phyloP scores from a whole-genome alignment of 1,284 basidiomycete species.

The Cerioporus squamosus region DNA sequence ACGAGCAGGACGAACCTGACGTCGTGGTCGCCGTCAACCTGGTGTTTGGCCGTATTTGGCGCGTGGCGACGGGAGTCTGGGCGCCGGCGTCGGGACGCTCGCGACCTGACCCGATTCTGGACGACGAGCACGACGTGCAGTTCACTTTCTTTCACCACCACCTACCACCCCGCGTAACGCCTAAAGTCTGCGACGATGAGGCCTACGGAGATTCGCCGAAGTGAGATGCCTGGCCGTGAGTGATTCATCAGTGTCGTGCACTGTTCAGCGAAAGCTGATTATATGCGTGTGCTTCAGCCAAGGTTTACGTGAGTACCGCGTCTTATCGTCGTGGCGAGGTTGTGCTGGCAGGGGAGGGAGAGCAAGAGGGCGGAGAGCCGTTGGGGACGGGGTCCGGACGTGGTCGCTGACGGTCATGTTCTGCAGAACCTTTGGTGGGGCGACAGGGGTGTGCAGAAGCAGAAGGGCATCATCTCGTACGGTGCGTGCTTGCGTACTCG shows the following conservation, averaged over 20 bases:
- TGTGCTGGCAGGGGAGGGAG: no score
- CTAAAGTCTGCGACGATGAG: slow-evolving; percentile 55
- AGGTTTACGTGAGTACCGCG: slow-evolving; percentile 67
- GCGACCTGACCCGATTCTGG: slow-evolving; percentile 16
- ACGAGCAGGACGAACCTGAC: slow-evolving; percentile 17
- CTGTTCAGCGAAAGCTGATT: background rate
- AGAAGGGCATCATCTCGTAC: slow-evolving; percentile 84
- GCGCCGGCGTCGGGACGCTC: slow-evolving; percentile 21
- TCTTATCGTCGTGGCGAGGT: no score
- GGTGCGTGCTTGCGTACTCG: slow-evolving; percentile 74
- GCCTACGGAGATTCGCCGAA: slow-evolving; percentile 60
- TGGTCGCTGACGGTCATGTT: background rate
- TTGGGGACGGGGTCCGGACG: no score
- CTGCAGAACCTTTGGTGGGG: slow-evolving; percentile 91
- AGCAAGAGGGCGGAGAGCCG: background rate
- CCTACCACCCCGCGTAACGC: slow-evolving; percentile 2
- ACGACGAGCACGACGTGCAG: slow-evolving; percentile 2
- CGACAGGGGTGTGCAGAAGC: slow-evolving; percentile 69
- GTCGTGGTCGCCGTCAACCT: slow-evolving; percentile 27
- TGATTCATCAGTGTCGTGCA: slow-evolving; percentile 23
- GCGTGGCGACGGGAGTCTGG: slow-evolving; percentile 15
- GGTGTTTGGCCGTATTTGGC: slow-evolving; percentile 24
- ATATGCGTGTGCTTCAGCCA: slow-evolving; percentile 42
- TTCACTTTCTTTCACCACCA: slow-evolving; percentile 3
- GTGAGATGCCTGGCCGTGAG: slow-evolving; percentile 83